These are phyloP conservation scores for Psophocarpus tetragonolobus DNA, from an alignment of 306 rosid genomes.

Conservation along the genomic window DNA sequence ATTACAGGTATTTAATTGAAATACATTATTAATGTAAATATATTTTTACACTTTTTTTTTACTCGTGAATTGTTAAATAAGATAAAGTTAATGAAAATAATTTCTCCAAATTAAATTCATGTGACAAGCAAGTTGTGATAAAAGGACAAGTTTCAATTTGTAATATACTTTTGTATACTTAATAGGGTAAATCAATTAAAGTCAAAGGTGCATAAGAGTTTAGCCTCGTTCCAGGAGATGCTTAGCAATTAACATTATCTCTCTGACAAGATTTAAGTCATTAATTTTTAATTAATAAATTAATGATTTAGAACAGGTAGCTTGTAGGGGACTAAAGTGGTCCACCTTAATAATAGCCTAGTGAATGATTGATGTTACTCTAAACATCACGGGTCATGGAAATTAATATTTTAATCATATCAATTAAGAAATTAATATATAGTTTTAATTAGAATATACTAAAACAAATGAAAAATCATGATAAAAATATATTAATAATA, in stretches of 20 bases:
- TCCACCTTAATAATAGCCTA: constrained; percentile 13
- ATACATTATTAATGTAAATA: background rate
- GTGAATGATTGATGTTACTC: constrained; percentile 29
- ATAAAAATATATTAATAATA: background rate
- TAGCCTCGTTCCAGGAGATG: background rate
- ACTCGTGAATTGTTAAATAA: background rate
- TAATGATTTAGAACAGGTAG: background rate
- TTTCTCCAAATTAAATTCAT: background rate
- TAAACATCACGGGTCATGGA: background rate
- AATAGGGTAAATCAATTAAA: constrained; percentile 2
- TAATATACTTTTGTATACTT: too few species aligned
- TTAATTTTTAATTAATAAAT: background rate
- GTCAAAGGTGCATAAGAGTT: background rate
- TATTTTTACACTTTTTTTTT: background rate
- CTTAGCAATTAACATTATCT: background rate
- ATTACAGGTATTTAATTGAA: background rate
- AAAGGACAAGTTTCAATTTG: background rate
- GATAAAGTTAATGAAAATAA: too few species aligned
- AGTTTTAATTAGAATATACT: background rate
- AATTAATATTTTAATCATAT: background rate
- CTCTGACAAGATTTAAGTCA: background rate
- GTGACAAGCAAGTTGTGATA: background rate
- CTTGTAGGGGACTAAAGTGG: background rate
- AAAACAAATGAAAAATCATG: background rate
- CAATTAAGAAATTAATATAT: background rate